Evolutionary conservation across 2,329 filamentous ascomycete genomes (phyloP).

Genomic region (Pyrenophora seminiperda): DNA sequence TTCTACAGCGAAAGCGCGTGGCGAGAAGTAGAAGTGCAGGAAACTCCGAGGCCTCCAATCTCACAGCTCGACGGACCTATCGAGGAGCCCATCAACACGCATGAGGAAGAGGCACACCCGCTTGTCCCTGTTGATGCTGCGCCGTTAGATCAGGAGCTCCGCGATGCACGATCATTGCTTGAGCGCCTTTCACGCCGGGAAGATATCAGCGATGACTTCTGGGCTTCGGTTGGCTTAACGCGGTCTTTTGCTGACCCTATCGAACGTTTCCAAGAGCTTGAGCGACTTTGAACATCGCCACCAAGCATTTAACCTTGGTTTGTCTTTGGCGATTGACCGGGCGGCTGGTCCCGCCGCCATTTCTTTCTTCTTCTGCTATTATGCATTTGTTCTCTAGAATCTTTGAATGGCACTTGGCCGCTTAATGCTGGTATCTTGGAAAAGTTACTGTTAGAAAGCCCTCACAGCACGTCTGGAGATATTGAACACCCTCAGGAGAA

Average conservation of each 20-base stretch:
- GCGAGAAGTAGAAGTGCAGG: conserved; percentile 8
- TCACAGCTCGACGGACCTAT: conserved; percentile 25
- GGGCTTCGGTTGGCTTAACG: conserved; percentile 58
- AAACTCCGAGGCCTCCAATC: conserved; percentile 10
- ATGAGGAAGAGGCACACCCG: conserved; percentile 27
- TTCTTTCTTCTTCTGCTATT: background rate
- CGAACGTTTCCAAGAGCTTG: conserved; percentile 42
- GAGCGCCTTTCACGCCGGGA: conserved; percentile 70
- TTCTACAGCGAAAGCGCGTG: conserved; percentile 28
- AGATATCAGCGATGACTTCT: conserved; percentile 83
- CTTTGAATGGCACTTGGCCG: background rate
- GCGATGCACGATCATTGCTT: conserved; percentile 74
- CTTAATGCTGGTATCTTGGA: conserved; percentile 3
- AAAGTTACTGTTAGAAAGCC: background rate
- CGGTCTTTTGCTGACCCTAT: conserved; percentile 44
- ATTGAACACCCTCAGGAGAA: background rate
- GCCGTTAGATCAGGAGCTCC: conserved; percentile 52
- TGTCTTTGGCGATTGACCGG: background rate
- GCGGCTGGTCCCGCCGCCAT: background rate
- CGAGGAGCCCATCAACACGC: conserved; percentile 24
- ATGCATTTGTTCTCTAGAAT: background rate
- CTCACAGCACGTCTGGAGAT: background rate
- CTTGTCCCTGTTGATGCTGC: conserved; percentile 13
- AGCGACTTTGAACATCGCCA: conserved; percentile 27
- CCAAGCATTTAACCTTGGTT: too few species aligned